Percentiles rank a stretch among this genome's conserved stretches.
phyloP scores from a whole-genome alignment of 2,329 filamentous ascomycete species.

The Ceratocystis variospora region DNA sequence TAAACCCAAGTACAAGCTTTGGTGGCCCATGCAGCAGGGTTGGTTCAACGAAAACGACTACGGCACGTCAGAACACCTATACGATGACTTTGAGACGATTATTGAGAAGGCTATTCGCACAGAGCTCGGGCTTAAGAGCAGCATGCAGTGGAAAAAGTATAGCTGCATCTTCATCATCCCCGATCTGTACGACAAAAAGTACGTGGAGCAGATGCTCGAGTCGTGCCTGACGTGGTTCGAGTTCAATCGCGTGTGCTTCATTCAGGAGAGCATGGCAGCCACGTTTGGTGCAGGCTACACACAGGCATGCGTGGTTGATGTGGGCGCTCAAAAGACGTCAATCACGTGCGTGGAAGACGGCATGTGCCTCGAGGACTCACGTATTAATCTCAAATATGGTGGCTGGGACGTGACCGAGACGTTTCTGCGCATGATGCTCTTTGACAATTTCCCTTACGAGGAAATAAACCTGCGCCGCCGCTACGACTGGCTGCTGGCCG shows the following conservation, averaged over 20 bases:
- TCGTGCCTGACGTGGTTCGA: constrained; percentile 81
- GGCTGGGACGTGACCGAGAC: constrained; percentile 86
- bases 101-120: constrained; percentile 72
- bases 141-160: constrained; percentile 76
- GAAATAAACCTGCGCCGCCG: constrained; percentile 84
- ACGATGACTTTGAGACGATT: constrained; percentile 75
- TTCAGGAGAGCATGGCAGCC: constrained; percentile 89
- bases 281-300: constrained; percentile 93
- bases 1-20: constrained; percentile 75
- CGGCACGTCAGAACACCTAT: constrained; percentile 60
- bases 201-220: constrained; percentile 72
- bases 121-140: constrained; percentile 66
- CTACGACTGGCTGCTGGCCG: constrained; percentile 84
- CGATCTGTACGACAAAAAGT: constrained; percentile 88
- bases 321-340: constrained; percentile 94
- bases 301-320: constrained; percentile 85
- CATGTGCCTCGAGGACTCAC: constrained; percentile 84
- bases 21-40: constrained; percentile 79
- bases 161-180: constrained; percentile 96
- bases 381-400: constrained; percentile 88
- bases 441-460: constrained; percentile 86
- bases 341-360: constrained; percentile 96
- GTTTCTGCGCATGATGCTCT: constrained; percentile 96
- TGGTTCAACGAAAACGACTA: constrained; percentile 89
- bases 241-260: constrained; percentile 79